phyloP scores from a whole-genome alignment of 2,329 filamentous ascomycete genomes.

The Parastagonospora avenae region DNA sequence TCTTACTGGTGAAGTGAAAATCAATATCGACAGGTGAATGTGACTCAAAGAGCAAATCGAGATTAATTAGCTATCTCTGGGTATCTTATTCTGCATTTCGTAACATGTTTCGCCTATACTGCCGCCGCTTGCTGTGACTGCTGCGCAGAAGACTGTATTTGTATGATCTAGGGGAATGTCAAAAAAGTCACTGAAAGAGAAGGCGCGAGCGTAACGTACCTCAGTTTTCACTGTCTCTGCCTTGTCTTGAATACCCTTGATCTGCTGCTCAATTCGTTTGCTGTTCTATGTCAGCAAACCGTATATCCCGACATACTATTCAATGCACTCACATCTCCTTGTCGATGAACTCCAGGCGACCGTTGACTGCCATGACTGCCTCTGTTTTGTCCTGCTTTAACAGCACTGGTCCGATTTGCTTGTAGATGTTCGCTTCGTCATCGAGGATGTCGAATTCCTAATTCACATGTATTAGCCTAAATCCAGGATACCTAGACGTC shows the following conservation, averaged over 20 bases:
- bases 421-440: slow-evolving; percentile 90
- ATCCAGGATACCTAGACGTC: not conserved
- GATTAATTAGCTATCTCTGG: not conserved
- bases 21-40: no score
- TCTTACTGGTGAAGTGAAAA: no score
- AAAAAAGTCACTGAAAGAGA: not conserved
- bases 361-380: slow-evolving; percentile 88
- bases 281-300: slow-evolving; percentile 45
- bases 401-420: slow-evolving; percentile 88
- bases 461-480: slow-evolving; percentile 1
- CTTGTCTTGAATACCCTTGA: slow-evolving; percentile 67
- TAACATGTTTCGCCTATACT: slow-evolving; percentile 3
- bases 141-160: slow-evolving; percentile 36
- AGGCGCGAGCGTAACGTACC: slow-evolving; percentile 47
- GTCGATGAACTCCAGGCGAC: slow-evolving; percentile 87
- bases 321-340: slow-evolving; percentile 77
- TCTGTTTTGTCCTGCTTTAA: slow-evolving; percentile 94
- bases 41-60: no score
- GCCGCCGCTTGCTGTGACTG: slow-evolving; percentile 31
- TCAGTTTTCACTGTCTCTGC: slow-evolving; percentile 69
- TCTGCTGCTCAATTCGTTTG: slow-evolving; percentile 69
- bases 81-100: slow-evolving; percentile 3
- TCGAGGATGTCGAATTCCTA: slow-evolving; percentile 82
- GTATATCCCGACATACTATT: not conserved
- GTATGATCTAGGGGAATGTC: slow-evolving; percentile 29